phyloP scores from a whole-genome alignment of 371 early-diverging fungal species.

The Sporodiniella umbellata region DNA sequence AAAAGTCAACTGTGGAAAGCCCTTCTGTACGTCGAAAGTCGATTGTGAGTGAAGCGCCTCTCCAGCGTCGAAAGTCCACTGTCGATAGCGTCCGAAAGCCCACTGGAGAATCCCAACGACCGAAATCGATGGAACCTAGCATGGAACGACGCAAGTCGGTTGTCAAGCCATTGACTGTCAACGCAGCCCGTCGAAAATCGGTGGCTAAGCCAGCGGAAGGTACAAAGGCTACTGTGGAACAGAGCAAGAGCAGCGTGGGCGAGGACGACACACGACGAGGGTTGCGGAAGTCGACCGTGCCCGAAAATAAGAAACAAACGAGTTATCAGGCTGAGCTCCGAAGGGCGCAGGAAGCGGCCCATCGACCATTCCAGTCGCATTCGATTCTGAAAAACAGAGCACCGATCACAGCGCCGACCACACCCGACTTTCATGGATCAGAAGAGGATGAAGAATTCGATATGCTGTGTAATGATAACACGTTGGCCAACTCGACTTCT shows the following conservation, averaged over 20 bases:
- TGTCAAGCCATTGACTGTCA: conserved; percentile 4
- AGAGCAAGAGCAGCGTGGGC: no score
- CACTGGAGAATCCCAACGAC: neutral
- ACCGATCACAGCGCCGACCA: conserved; percentile 19
- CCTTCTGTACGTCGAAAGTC: conserved; percentile 5
- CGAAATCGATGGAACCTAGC: neutral
- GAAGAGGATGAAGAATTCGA: conserved; percentile 4
- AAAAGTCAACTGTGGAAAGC: neutral
- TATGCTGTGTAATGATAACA: neutral
- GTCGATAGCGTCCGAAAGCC: neutral
- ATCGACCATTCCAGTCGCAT: neutral
- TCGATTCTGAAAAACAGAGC: conserved; percentile 10
- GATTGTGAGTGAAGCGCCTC: neutral
- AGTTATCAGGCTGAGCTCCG: no score
- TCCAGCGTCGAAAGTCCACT: neutral
- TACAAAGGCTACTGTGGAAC: neutral
- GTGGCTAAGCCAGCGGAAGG: neutral
- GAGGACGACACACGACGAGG: no score
- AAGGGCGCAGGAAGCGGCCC: no score
- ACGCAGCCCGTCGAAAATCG: conserved; percentile 4
- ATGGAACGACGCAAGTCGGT: conserved; percentile 10
- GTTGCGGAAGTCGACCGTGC: no score
- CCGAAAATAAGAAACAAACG: no score
- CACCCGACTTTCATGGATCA: conserved; percentile 10
- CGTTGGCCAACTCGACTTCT: no score